Conservation (phyloP, 371 early-diverging fungal species). For the Rhizomucor miehei region DNA sequence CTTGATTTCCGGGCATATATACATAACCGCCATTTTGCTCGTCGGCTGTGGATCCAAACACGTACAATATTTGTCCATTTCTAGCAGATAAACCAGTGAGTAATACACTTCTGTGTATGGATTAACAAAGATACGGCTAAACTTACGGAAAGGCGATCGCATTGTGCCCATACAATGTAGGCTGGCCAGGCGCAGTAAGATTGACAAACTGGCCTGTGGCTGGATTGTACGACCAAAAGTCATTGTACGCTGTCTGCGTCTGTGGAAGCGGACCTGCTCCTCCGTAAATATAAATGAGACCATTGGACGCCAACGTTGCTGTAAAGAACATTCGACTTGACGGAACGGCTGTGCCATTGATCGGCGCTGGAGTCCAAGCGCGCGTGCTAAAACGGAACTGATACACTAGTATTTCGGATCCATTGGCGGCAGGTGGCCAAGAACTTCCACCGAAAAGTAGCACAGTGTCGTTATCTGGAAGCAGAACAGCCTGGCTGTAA, state of each 20-base stretch:
- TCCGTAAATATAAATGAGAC: conserved; percentile 9
- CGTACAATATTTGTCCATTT: no score
- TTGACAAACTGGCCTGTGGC: conserved; percentile 3
- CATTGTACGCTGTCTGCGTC: neutral
- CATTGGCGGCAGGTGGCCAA: conserved; percentile 2
- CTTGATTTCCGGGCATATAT: no score
- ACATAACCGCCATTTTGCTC: no score
- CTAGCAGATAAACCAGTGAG: no score
- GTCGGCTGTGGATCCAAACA: no score
- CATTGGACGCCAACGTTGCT: conserved; percentile 7
- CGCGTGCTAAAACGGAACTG: conserved; percentile 4
- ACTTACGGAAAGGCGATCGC: conserved; percentile 10
- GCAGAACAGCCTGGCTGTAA: neutral
- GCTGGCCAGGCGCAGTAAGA: conserved; percentile 2
- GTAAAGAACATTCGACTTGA: conserved; percentile 2
- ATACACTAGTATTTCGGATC: neutral
- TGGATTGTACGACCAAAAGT: conserved; percentile 14
- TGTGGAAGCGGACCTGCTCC: neutral
- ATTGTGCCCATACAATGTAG: conserved; percentile 1
- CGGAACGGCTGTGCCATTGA: conserved; percentile 2
- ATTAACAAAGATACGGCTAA: no score
- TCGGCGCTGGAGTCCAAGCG: conserved; percentile 2
- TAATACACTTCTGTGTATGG: no score
- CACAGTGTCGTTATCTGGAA: conserved; percentile 8
- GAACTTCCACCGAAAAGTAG: conserved; percentile 2